Evolutionary conservation across 352 stramenopile species (phyloP), one percentile per base, ranked within the genome.

Genomic region (Pythium insidiosum): DNA sequence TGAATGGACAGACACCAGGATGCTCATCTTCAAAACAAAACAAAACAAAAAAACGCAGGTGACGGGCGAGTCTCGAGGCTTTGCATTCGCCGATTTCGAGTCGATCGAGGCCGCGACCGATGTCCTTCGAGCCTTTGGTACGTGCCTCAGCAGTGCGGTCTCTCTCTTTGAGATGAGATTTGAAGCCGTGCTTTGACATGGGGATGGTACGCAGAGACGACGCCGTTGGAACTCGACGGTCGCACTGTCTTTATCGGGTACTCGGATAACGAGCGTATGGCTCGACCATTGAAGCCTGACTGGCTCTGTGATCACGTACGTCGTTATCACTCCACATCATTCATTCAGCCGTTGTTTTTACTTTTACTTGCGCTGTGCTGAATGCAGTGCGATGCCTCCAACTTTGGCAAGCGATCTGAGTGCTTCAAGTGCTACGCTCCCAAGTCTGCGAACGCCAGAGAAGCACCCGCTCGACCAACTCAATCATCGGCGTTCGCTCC

Each of bases 41-140:
- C n/a, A n/a, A n/a, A n/a, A n/a, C n/a, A n/a, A n/a, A n/a, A n/a
- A n/a, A n/a, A n/a, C 9, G 24, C 35, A 80, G 72, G 40, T 50
- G 12, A 88, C 78, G 21, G 72, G 75, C 20, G 68, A 84, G 43
- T 55, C 66, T 36, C 74, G 81, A 7, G 81, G 81, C 34, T 89
- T 94, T 49, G 81, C 72, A 5, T 94, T 90, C 36, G 74, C 84
- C 22, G 66, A 88, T 35, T 91, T 94, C 57, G 53, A 59, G 6
- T 71, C 50, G 7, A 50, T 85, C 3, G 66, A 84, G 13, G 62
- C 60, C 36, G 76, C 81, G 5, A 71, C 50, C 20, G 45, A 65
- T 43, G 76, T 76, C 12, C 47, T 88, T 37, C 53, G 67, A 15
- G 55, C 69, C 0, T 94, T 84, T 44, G 68, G 80, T 92, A 58